Evolutionary conservation across 2,329 filamentous ascomycete species (phyloP), one percentile per base, ranked within the genome.

Genomic region (Hypoxylon sp.): DNA sequence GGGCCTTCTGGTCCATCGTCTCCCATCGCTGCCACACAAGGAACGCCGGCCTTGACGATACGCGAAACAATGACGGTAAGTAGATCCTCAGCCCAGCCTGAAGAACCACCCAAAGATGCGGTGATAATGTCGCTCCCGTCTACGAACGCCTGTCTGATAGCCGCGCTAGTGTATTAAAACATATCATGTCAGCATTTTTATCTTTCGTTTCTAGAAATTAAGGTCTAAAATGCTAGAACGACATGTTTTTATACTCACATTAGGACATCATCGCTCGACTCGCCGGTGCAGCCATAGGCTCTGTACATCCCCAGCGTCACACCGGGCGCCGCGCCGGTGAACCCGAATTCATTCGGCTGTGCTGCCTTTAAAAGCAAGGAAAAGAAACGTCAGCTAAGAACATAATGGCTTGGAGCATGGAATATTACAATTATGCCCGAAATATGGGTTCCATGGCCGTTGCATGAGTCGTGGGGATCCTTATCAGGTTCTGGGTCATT

Each of bases 391-490:
- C 46, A 48, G 46, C 46, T 24, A 26, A 13, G 22, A 29, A 48
- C 24, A 26, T 19, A 6, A 24, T 13, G 22, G 46, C 8, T 2
- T 48, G 46, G 8, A 14, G 46, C 24, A 8, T 10, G 19, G 46
- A 26, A 48, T 10, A 19, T 5, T 48, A 48, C 67, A 47, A 85
- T 79, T 48, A 83, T 83, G 46, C 84, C 84, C 11, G 83, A 79
- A 24, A 82, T 81, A 60, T 83, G 81, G 0, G 83, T 83, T 1
- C 83, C 83, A 69, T 85, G 83, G 3, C 82, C 83, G 4, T 72
- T 67, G 60, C 80, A 81, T 55, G 78, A 77, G 35, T 81, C 77
- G 39, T 79, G 80, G 2, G 83, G 83, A 56, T 85, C 82, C 1
- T 70, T 60, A 47, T 82, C 81, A 0, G 82, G 82, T 0, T 74